Evolutionary conservation across 306 rosid genomes (phyloP).

Genomic region (Rosa multiflora): DNA sequence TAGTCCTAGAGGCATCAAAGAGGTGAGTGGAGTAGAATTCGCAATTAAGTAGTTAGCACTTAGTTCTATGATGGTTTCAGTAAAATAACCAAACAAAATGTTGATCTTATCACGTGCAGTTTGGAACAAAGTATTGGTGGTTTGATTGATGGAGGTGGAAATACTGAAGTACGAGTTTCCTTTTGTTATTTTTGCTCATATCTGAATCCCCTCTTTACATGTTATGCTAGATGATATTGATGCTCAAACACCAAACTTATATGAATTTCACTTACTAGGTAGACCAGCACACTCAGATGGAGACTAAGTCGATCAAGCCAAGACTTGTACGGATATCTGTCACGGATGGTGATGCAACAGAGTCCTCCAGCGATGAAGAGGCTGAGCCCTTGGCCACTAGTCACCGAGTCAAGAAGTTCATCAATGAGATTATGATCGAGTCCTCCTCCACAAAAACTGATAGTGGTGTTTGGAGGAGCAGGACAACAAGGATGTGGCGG

Average conservation of each 20-base stretch:
- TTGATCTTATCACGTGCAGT: slow-evolving; percentile 5
- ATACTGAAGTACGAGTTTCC: not conserved
- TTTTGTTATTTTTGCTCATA: not conserved
- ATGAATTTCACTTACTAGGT: not conserved
- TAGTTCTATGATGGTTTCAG: not conserved
- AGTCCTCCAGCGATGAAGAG: slow-evolving; percentile 81
- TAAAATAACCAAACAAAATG: not conserved
- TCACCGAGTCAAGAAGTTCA: slow-evolving; percentile 48
- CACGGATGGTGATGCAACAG: slow-evolving; percentile 72
- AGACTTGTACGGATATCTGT: slow-evolving; percentile 54
- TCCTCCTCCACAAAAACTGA: slow-evolving; percentile 23
- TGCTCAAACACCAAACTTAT: not conserved
- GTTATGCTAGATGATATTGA: not conserved
- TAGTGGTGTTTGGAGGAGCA: slow-evolving; percentile 27
- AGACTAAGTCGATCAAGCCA: slow-evolving; percentile 22
- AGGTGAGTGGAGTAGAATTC: slow-evolving; percentile 10
- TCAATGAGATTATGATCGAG: slow-evolving; percentile 64
- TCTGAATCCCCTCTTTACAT: not conserved
- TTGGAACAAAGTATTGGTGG: not conserved
- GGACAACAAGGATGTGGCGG: slow-evolving; percentile 29
- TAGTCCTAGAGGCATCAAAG: not conserved
- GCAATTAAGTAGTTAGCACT: not conserved
- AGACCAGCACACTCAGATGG: slow-evolving; percentile 1
- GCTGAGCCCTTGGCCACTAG: slow-evolving; percentile 16
- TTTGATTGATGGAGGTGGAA: not conserved